These are phyloP conservation scores for Neurospora tetrasperma DNA, from an alignment of 495 filamentous ascomycete genomes.

Conservation along the genomic window DNA sequence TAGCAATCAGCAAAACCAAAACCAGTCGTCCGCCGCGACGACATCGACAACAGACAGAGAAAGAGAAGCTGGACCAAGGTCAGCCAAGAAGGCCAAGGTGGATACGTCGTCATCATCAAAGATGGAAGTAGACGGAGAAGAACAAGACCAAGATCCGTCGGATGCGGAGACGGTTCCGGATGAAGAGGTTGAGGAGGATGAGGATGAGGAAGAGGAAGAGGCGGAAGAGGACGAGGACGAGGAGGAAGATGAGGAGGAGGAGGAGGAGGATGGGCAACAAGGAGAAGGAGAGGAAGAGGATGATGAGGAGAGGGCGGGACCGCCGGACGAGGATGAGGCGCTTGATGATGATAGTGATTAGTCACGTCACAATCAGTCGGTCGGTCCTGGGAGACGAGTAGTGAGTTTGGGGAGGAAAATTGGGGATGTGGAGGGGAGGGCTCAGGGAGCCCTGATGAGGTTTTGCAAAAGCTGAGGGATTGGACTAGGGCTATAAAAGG, in stretches of 20 bases:
- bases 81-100: constrained; percentile 32
- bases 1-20: neutral
- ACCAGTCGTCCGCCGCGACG: neutral
- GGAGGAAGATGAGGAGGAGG: constrained; percentile 29
- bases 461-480: no score
- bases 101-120: constrained; percentile 22
- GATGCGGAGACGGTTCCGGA: constrained; percentile 45
- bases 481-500: neutral
- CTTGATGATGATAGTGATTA: constrained; percentile 53
- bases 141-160: constrained; percentile 19
- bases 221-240: constrained; percentile 35
- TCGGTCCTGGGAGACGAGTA: neutral
- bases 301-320: constrained; percentile 31
- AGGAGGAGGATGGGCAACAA: constrained; percentile 36
- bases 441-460: no score
- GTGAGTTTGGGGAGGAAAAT: no score
- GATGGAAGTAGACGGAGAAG: constrained; percentile 26
- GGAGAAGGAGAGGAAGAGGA: constrained; percentile 33
- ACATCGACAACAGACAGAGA: constrained; percentile 1
- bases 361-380: neutral
- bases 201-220: constrained; percentile 45
- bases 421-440: neutral
- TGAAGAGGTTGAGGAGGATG: constrained; percentile 42
- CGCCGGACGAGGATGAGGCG: constrained; percentile 51
- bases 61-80: constrained; percentile 10